Evolutionary conservation across 176 grass and related monocot genomes (phyloP).

Genomic region (Aegilops bicornis): DNA sequence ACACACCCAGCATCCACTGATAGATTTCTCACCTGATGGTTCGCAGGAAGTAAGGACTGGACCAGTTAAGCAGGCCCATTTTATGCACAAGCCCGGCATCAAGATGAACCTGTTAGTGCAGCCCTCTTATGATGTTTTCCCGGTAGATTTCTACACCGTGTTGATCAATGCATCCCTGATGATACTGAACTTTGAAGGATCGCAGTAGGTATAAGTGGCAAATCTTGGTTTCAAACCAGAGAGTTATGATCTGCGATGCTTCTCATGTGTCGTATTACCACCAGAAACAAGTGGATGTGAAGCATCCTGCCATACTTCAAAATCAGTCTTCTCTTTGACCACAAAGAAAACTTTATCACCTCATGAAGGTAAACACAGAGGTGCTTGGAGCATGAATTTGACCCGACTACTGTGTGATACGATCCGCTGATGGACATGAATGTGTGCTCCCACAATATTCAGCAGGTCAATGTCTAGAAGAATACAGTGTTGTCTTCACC

Average conservation of each 20-base stretch:
- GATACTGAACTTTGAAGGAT: slow-evolving; percentile 15
- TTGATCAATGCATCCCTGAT: slow-evolving; percentile 25
- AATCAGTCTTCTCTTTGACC: slow-evolving; percentile 19
- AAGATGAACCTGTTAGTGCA: slow-evolving; percentile 29
- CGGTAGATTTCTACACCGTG: slow-evolving; percentile 12
- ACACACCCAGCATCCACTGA: slow-evolving; percentile 1
- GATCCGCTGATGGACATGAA: background rate
- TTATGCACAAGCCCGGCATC: slow-evolving; percentile 22
- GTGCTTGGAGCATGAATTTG: slow-evolving; percentile 12
- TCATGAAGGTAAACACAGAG: slow-evolving; percentile 5
- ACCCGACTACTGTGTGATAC: slow-evolving; percentile 9
- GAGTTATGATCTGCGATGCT: background rate
- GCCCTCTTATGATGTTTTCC: slow-evolving; percentile 24
- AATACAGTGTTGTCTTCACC: slow-evolving; percentile 12
- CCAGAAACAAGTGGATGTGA: background rate
- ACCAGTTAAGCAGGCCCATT: slow-evolving; percentile 31
- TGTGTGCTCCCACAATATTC: slow-evolving; percentile 7
- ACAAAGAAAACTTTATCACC: slow-evolving; percentile 11
- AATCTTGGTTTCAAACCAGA: background rate
- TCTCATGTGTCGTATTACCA: background rate
- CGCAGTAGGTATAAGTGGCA: background rate
- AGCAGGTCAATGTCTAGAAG: background rate
- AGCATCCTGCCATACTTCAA: background rate
- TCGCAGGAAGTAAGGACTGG: slow-evolving; percentile 32
- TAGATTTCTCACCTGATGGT: slow-evolving; percentile 47